Evolutionary conservation across 1,284 basidiomycete species (phyloP), one percentile per base, ranked within the genome.

Genomic region (Malassezia sp.): DNA sequence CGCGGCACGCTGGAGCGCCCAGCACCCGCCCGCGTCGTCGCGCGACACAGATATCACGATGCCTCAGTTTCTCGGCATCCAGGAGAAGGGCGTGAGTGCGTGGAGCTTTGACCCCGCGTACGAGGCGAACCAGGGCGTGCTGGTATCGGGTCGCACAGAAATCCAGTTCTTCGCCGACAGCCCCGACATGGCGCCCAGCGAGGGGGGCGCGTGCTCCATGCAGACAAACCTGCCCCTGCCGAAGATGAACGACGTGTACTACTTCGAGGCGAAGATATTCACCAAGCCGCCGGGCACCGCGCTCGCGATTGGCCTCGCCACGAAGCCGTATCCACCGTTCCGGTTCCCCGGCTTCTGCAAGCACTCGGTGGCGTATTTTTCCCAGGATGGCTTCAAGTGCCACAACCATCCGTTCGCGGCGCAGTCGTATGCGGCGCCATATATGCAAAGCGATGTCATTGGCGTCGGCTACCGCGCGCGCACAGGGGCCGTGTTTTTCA

Each of bases 341-440:
- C 53, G 67, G 10, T 33, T 64, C 22, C 67, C 63, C 50, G 91
- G 91, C 32, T 77, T 82, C 66, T 84, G 79, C 73, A 81, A 83
- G 54, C 82, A 84, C 71, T 96, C 90, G n/a, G 81, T 96, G 42
- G 91, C 86, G 41, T 97, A 95, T 71, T 88, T 91, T 63, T 90
- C 88, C 10, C 60, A 71, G 14, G 89, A 84, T 64, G 93, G 93
- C 41, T 91, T 93, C 75, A 95, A 93, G 72, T 89, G 85, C 20
- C 84, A 93, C 75, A 95, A 96, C 70, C 95, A 85, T 71, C 93
- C 93, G 0, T 97, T 97, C 73, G 85, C 86, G 10, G 77, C 85
- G 0, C 75, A 82, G 4, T 80, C 87, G 1, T 91, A 89, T 65
- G 89, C 90, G 3, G 80, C 87, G 2, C 71, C 77, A 0, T 77